Conservation (phyloP, 2,329 filamentous ascomycete genomes). For the Microsporum audouinii region DNA sequence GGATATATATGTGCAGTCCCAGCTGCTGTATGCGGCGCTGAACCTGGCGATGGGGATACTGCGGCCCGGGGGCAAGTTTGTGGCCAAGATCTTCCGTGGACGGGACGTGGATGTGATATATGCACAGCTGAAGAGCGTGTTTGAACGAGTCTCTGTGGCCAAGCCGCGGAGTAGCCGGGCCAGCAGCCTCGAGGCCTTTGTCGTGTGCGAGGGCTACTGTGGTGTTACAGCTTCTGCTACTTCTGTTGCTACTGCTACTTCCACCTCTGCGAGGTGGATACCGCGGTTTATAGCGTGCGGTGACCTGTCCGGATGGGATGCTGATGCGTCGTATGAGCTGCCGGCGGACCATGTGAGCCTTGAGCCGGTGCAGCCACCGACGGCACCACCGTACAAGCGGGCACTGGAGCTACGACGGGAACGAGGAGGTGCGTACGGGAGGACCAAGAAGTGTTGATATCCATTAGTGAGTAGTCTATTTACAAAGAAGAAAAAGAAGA, state of each 20-base stretch:
- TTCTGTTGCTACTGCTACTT: not conserved
- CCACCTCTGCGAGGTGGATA: slow-evolving; percentile 58
- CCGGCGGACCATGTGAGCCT: slow-evolving; percentile 77
- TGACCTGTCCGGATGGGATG: slow-evolving; percentile 87
- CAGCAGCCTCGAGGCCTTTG: slow-evolving; percentile 92
- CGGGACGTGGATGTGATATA: slow-evolving; percentile 93
- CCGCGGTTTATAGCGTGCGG: slow-evolving; percentile 96
- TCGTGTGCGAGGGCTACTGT: slow-evolving; percentile 88
- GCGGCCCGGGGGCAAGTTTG: slow-evolving; percentile 85
- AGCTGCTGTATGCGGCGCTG: slow-evolving; percentile 84
- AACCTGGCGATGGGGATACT: slow-evolving; percentile 90
- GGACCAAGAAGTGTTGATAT: slow-evolving; percentile 41
- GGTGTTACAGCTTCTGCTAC: not conserved
- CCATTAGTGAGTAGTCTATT: too few species aligned
- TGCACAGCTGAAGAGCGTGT: slow-evolving; percentile 85
- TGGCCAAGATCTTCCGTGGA: slow-evolving; percentile 93
- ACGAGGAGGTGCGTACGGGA: slow-evolving; percentile 65
- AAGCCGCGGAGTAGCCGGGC: slow-evolving; percentile 92
- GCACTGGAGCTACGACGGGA: slow-evolving; percentile 74
- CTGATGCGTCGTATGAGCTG: slow-evolving; percentile 84
- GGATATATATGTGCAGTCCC: slow-evolving; percentile 95
- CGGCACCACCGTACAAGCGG: slow-evolving; percentile 85
- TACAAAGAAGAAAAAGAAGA: not conserved
- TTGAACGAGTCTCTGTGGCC: slow-evolving; percentile 74
- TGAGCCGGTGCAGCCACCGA: slow-evolving; percentile 88